These are phyloP conservation scores for Aspergillus sclerotiicarbonarius DNA, from an alignment of 495 filamentous ascomycete genomes.

Conservation along the genomic window DNA sequence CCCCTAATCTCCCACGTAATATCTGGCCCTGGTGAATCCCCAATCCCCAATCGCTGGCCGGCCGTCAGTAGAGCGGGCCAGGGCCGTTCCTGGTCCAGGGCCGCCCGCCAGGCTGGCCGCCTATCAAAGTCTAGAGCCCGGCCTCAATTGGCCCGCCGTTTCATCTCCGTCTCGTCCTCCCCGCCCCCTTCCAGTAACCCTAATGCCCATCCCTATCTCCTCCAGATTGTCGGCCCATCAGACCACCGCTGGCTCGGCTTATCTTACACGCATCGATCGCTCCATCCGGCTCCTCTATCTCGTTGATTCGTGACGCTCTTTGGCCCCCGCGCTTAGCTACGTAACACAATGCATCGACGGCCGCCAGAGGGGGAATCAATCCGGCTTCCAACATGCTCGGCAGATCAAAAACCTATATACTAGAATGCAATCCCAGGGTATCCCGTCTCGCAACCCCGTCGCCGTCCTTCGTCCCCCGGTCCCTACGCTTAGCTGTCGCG, in stretches of 20 bases:
- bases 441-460: not conserved
- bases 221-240: not conserved
- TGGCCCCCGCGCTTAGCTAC: not conserved
- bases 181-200: conserved; percentile 16
- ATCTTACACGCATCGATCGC: not conserved
- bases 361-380: not conserved
- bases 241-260: not conserved
- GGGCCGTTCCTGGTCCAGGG: too few species aligned
- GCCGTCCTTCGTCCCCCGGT: not conserved
- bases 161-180: conserved; percentile 12
- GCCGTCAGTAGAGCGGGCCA: too few species aligned
- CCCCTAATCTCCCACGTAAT: not conserved
- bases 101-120: too few species aligned
- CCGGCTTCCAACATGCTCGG: not conserved
- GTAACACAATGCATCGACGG: not conserved
- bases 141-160: conserved; percentile 4
- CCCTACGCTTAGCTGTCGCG: conserved; percentile 32
- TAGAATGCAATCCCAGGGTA: conserved; percentile 6
- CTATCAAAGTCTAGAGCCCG: not conserved
- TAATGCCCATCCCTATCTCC: conserved; percentile 21
- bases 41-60: not conserved
- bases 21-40: not conserved
- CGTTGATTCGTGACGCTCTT: conserved; percentile 8
- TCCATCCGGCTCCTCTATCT: not conserved
- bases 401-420: conserved; percentile 13